These are phyloP conservation scores for Magnolia kwangsiensis DNA, from an alignment of 164 flowering plant genomes.

Conservation along the genomic window DNA sequence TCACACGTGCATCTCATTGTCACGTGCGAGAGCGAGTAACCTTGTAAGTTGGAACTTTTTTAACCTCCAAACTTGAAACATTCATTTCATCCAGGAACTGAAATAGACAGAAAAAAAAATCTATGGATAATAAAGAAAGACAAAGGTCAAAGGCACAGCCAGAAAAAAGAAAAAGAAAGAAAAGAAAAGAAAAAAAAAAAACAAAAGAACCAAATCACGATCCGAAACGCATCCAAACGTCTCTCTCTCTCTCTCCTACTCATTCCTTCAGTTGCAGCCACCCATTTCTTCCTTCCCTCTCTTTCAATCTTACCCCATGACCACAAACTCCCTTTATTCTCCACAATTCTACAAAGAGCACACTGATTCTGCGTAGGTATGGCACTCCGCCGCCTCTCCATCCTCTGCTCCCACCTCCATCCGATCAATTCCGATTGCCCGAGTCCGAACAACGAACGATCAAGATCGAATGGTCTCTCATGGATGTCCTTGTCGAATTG, in stretches of 20 bases:
- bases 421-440: constrained; percentile 12
- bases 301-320: not conserved
- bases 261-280: not conserved
- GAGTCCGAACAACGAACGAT: not conserved
- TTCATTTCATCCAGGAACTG: too few relatives aligned
- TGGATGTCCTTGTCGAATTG: not conserved
- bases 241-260: not conserved
- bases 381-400: constrained; percentile 39
- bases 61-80: too few relatives aligned
- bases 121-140: not conserved
- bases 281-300: not conserved
- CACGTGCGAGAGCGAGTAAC: too few relatives aligned
- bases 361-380: constrained; percentile 6
- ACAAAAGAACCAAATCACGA: not conserved
- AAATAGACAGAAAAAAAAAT: not conserved
- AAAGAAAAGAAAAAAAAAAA: too few relatives aligned
- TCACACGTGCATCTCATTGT: not conserved
- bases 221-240: not conserved
- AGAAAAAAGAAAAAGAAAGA: not conserved
- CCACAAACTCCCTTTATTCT: not conserved
- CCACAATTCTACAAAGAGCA: not conserved
- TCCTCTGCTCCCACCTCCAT: constrained; percentile 45
- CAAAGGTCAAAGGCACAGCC: not conserved
- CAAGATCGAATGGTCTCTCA: constrained; percentile 1
- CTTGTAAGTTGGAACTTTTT: too few relatives aligned